Evolutionary conservation across 345 rosid species (phyloP), one percentile per base, ranked within the genome.

Genomic region (Raphanus sativus): DNA sequence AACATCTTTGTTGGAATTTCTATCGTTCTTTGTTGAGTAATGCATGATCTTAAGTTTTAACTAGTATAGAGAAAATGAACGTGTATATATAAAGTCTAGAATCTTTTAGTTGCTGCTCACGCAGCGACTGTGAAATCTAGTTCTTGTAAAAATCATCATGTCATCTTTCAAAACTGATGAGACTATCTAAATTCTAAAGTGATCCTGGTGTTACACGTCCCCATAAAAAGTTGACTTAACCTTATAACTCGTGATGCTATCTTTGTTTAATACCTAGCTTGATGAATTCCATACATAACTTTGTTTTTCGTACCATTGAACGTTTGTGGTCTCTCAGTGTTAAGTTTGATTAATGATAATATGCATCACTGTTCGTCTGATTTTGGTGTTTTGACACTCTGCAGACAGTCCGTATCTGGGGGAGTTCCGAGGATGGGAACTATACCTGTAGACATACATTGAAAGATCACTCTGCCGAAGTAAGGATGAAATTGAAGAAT

Each of bases 351-450:
- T 50, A 10, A 10, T 17, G 21, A 64, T 34, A 8, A 64, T 34
- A 10, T 64, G 29, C 15, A 17, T 34, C 28, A 34, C 50, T 6
- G 8, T 1, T 26, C 12, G 16, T 72, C 29, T 40, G 42, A 26
- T 61, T 36, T 74, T 69, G 50, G 54, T 69, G 30, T 55, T 68
- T 54, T 38, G 38, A 68, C 55, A 71, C 76, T 30, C 28, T 81
- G 85, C 85, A 95, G 99, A 95, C 99, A n/a, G 98, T 95, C 84
- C 91, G 98, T 34, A 75, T 91, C 60, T 95, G 99, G 99, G 85
- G 92, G 86, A 86, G 86, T 76, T 89, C 94, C 30, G 98, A 91
- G 78, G 97, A 86, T 70, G 97, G 98, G 15, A 95, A 78, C 65
- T 91, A 89, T 76, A 84, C 83, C 36, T 95, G 97, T 84, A 85